Base-by-base conservation (phyloP, 2,329 filamentous ascomycete species). In the Plenodomus lindquistii region DNA sequence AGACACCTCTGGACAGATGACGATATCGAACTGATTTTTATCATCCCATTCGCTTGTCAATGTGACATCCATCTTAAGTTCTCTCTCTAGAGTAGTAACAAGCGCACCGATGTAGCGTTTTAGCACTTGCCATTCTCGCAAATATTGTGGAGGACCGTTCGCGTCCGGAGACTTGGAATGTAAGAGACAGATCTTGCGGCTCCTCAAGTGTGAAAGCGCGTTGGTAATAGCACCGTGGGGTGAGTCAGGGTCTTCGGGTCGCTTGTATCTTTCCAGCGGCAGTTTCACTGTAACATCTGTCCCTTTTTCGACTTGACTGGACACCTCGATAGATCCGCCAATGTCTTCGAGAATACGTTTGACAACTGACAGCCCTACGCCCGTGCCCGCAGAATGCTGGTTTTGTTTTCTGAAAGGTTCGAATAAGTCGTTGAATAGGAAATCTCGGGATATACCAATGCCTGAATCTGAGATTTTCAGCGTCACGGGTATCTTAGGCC, bases 381-480 rank as follows among this genome's bases (percentile, higher is more conserved):
- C 62, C 13, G 57, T 57, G 3, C 62, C 62, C 18, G 45, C 20
- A 13, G 50, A 44, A 20, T 64, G 56, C 17, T 54, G 48, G 36
- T 66, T 62, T 21, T 66, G 62, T 37, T 70, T 67, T 3, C 59
- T 51, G 24, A 70, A 69, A 2, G 67, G 64, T 16, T 59, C 54
- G 29, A 65, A 69, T 1, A 60, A 42, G 15, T 52, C 45, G 20
- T 62, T 55, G 38, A 56, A 45, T 3, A 69, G 52, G 36, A 64
- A 70, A 3, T 62, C 48, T 16, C 43, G 31, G 2, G 52, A 57
- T 52, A 70, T 70, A 6, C 66, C 67, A 13, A 46, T 44, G 1
- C 66, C 66, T 2, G 63, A 56, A 40, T 70, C 66, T 10, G 48
- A 51, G 34, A 68, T 54, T 4, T 52, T 59, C 2, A 84, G 42